Conservation (phyloP, 2,329 filamentous ascomycete genomes). For the Fusarium cyanostomum region DNA sequence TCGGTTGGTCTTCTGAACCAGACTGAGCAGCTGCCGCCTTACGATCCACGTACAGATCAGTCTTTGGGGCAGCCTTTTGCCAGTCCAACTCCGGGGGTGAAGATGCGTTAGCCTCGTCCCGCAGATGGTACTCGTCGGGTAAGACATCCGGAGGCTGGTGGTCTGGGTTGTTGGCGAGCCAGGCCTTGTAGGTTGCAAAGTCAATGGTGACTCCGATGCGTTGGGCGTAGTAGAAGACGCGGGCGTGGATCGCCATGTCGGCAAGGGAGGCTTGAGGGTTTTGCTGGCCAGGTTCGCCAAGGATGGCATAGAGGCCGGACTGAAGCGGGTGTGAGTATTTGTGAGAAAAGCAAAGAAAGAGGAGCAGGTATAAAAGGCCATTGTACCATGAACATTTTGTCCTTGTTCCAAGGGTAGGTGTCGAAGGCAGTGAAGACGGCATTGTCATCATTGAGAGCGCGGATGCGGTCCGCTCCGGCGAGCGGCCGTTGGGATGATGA, state of each 20-base stretch:
- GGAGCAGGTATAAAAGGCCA: neutral
- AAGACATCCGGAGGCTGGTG: slow-evolving; percentile 50
- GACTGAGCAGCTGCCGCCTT: slow-evolving; percentile 38
- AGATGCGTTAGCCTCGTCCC: slow-evolving; percentile 11
- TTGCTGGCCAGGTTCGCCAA: slow-evolving; percentile 60
- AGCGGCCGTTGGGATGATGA: slow-evolving; percentile 35
- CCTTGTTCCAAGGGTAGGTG: slow-evolving; percentile 72
- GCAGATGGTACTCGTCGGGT: slow-evolving; percentile 46
- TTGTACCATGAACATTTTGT: slow-evolving; percentile 72
- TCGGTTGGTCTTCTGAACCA: slow-evolving; percentile 60
- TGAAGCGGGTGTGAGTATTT: slow-evolving; percentile 36
- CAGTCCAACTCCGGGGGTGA: slow-evolving; percentile 50
- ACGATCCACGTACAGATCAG: slow-evolving; percentile 57
- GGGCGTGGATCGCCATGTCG: slow-evolving; percentile 72
- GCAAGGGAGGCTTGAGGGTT: slow-evolving; percentile 59
- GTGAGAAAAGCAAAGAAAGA: neutral
- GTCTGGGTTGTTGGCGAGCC: slow-evolving; percentile 57
- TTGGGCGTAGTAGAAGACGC: slow-evolving; percentile 71
- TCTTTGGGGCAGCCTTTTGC: slow-evolving; percentile 61
- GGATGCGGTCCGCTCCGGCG: slow-evolving; percentile 50
- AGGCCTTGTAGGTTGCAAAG: slow-evolving; percentile 73
- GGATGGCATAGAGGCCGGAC: slow-evolving; percentile 71
- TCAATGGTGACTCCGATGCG: slow-evolving; percentile 65
- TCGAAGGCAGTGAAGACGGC: slow-evolving; percentile 69
- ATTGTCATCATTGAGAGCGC: slow-evolving; percentile 51